phyloP scores from a whole-genome alignment of 352 stramenopile species.

The Pilasporangium apinafurcum region DNA sequence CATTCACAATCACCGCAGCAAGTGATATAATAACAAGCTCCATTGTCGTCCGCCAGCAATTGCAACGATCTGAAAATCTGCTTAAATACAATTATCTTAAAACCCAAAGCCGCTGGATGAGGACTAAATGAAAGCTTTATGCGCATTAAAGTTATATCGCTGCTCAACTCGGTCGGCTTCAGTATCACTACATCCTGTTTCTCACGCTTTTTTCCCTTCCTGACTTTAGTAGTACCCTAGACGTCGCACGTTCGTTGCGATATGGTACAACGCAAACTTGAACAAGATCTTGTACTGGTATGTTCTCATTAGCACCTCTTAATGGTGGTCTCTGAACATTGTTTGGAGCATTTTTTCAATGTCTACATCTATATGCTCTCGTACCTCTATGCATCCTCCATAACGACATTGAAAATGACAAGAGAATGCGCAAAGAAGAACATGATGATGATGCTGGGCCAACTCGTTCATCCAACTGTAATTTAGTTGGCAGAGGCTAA shows the following conservation, averaged over 20 bases:
- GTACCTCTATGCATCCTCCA: constrained; percentile 50
- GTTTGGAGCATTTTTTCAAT: constrained; percentile 47
- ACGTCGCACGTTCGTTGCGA: too few species aligned
- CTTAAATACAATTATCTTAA: constrained; percentile 15
- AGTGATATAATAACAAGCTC: neutral
- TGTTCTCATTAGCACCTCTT: constrained; percentile 34
- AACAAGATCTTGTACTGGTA: too few species aligned
- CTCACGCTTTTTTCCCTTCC: constrained; percentile 33
- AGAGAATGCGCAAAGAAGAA: constrained; percentile 12
- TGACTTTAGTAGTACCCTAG: constrained; percentile 24
- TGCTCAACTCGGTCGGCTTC: constrained; percentile 32
- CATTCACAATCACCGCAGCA: too few species aligned
- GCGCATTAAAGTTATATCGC: constrained; percentile 42
- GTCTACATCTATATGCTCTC: constrained; percentile 49
- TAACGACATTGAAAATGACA: constrained; percentile 18
- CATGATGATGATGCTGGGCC: too few species aligned
- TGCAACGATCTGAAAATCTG: neutral
- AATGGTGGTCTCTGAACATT: constrained; percentile 47
- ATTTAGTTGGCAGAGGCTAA: too few species aligned
- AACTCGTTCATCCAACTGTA: too few species aligned
- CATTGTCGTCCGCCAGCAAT: neutral
- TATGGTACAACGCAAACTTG: too few species aligned
- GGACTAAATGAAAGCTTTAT: constrained; percentile 37
- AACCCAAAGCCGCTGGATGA: constrained; percentile 1
- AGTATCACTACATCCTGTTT: constrained; percentile 13